A percentile compares a stretch with the other conserved stretches of the same genome.
Conservation (phyloP, 1,284 basidiomycete species). For the Neolentinus lepideus region DNA sequence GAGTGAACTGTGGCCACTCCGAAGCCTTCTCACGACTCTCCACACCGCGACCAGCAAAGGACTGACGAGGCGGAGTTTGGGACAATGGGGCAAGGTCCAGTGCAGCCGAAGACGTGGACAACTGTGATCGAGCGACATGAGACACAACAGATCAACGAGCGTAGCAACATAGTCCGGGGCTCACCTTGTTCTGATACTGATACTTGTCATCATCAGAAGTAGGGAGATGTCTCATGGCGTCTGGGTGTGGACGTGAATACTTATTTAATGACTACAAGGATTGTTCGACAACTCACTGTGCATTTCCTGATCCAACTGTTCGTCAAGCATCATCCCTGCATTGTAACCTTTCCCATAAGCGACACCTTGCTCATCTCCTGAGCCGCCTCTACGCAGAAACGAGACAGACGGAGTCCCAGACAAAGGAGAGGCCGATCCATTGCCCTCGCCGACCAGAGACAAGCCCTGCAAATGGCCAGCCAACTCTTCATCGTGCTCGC, state of each 20-base stretch:
- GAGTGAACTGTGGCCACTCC: constrained; percentile 89
- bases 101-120: constrained; percentile 88
- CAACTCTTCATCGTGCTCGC: constrained; percentile 73
- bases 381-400: constrained; percentile 30
- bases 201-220: constrained; percentile 92
- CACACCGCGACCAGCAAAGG: constrained; percentile 46
- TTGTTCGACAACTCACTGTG: constrained; percentile 49
- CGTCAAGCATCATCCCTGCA: constrained; percentile 82
- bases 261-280: no score
- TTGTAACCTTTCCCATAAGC: constrained; percentile 60
- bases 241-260: constrained; percentile 29
- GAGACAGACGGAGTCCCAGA: constrained; percentile 31
- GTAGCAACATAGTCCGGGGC: constrained; percentile 11
- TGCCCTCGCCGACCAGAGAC: constrained; percentile 54
- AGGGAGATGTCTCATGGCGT: constrained; percentile 87
- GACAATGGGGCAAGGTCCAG: constrained; percentile 88
- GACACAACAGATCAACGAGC: background rate
- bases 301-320: constrained; percentile 87
- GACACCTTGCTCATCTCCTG: constrained; percentile 37
- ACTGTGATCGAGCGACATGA: constrained; percentile 28
- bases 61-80: constrained; percentile 67
- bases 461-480: constrained; percentile 67
- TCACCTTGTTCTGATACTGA: constrained; percentile 61
- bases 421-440: constrained; percentile 43
- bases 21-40: constrained; percentile 70